Conservation (phyloP, 163 green algal species). For the Prototheca cutis region DNA sequence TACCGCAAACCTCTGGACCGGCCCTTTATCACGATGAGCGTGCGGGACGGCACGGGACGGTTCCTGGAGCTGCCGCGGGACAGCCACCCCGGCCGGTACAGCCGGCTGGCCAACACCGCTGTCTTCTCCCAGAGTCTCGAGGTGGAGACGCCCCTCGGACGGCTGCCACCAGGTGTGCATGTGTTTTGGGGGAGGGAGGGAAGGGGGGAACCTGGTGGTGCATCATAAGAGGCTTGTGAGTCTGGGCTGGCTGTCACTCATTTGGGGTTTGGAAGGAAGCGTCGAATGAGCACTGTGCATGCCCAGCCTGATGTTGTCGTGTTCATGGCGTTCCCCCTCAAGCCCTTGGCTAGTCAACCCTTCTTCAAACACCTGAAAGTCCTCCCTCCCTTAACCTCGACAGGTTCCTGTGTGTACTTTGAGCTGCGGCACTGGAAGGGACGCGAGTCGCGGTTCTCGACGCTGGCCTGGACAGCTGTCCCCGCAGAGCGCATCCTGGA, state of each 20-base stretch:
- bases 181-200: too few species aligned
- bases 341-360: too few species aligned
- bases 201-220: too few species aligned
- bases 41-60: constrained; percentile 23
- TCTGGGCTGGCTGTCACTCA: too few species aligned
- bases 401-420: constrained; percentile 31
- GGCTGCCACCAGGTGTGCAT: constrained; percentile 23
- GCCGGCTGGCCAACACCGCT: constrained; percentile 11
- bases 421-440: constrained; percentile 48
- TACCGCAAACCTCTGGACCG: constrained; percentile 28
- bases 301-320: too few species aligned
- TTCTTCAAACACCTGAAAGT: too few species aligned
- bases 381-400: too few species aligned
- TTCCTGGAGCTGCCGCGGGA: constrained; percentile 32
- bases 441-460: constrained; percentile 24
- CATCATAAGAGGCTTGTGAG: too few species aligned
- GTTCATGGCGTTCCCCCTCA: too few species aligned
- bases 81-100: constrained; percentile 26
- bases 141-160: constrained; percentile 17
- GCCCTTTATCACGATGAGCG: constrained; percentile 34
- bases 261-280: too few species aligned
- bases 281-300: too few species aligned
- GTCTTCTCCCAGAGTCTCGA: constrained; percentile 13
- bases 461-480: constrained; percentile 31
- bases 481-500: constrained; percentile 28